These are phyloP conservation scores for Kluyveromyces nonfermentans DNA, from an alignment of 805 yeast genomes.

Conservation along the genomic window DNA sequence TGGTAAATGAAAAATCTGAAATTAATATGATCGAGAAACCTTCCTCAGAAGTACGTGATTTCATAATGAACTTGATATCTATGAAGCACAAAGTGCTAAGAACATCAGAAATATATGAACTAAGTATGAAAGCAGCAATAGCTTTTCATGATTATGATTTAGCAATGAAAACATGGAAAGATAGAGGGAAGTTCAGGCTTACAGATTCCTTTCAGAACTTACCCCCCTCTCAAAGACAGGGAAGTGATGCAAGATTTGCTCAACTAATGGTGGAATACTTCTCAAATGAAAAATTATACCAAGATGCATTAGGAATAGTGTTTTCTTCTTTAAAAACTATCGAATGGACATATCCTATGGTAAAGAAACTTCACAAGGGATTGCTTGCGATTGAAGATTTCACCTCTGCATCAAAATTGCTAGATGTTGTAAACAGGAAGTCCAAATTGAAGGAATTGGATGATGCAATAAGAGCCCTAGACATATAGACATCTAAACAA, in stretches of 20 bases:
- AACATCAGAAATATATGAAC: conserved; percentile 43
- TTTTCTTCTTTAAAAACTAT: conserved; percentile 59
- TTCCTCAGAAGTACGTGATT: conserved; percentile 2
- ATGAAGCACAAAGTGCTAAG: conserved; percentile 31
- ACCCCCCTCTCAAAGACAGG: conserved; percentile 37
- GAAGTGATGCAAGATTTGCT: conserved; percentile 44
- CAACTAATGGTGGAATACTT: conserved; percentile 54
- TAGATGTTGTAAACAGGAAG: conserved; percentile 27
- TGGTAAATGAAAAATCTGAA: conserved; percentile 9
- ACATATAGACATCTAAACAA: conserved; percentile 7
- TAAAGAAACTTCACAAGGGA: conserved; percentile 34
- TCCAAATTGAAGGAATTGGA: conserved; percentile 13
- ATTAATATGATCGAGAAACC: conserved; percentile 11
- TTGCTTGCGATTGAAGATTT: conserved; percentile 38
- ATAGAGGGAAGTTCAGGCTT: conserved; percentile 66
- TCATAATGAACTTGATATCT: conserved; percentile 11
- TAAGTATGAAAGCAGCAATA: conserved; percentile 60
- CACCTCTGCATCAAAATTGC: conserved; percentile 23
- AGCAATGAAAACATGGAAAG: conserved; percentile 65
- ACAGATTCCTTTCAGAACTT: conserved; percentile 39
- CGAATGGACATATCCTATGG: conserved; percentile 50
- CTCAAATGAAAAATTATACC: conserved; percentile 42
- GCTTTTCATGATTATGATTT: conserved; percentile 43
- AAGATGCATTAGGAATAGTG: conserved; percentile 64
- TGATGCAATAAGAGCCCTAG: conserved; percentile 13